Percentiles rank a stretch among this genome's conserved stretches.
These are phyloP conservation scores for Puya raimondii DNA, from an alignment of 176 grass and related monocot species.

Conservation along the genomic window DNA sequence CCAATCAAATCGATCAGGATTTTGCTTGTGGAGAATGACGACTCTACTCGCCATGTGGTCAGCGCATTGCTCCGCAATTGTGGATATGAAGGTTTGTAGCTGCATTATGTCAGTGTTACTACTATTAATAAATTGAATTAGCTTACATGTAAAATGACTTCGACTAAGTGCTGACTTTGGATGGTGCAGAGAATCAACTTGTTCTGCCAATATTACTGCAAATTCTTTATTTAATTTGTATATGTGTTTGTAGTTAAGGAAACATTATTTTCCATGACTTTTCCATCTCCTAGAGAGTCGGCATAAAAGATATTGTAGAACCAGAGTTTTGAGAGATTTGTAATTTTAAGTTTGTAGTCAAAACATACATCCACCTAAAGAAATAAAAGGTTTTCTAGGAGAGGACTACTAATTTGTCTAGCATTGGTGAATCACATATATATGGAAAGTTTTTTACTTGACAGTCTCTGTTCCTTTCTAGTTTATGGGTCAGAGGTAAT, in stretches of 20 bases:
- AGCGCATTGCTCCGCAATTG: conserved; percentile 73
- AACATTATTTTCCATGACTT: not conserved
- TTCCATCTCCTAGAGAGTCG: not conserved
- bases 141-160: not conserved
- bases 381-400: not conserved
- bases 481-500: too few relatives aligned
- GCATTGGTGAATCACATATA: too few relatives aligned
- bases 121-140: not conserved
- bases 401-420: too few relatives aligned
- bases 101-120: not conserved
- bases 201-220: not conserved
- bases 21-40: conserved; percentile 77
- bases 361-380: not conserved
- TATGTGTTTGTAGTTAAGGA: not conserved
- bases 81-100: conserved; percentile 69
- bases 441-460: too few relatives aligned
- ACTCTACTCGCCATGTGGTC: conserved; percentile 78
- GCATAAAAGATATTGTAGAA: not conserved
- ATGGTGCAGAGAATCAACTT: not conserved
- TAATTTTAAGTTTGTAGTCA: not conserved
- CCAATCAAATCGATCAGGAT: conserved; percentile 61
- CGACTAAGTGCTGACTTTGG: too few relatives aligned
- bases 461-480: too few relatives aligned
- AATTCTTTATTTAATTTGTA: not conserved
- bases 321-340: not conserved